These are phyloP conservation scores for Tetrapisispora arboricola DNA, from an alignment of 805 yeast genomes.

Conservation along the genomic window DNA sequence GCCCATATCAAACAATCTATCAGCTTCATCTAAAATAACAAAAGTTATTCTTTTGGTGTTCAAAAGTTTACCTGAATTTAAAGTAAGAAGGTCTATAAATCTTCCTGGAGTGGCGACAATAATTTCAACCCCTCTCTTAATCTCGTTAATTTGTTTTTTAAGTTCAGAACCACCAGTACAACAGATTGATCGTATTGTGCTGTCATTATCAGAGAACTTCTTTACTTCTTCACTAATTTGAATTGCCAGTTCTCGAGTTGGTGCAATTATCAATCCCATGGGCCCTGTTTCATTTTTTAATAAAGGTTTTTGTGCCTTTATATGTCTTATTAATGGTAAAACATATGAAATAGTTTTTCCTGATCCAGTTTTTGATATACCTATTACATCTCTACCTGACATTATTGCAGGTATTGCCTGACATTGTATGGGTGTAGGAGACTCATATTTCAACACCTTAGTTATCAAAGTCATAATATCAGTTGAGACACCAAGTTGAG, in stretches of 20 bases:
- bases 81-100: constrained; percentile 75
- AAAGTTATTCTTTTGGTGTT: constrained; percentile 62
- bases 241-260: constrained; percentile 84
- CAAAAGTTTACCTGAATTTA: constrained; percentile 65
- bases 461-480: constrained; percentile 43
- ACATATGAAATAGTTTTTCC: constrained; percentile 90
- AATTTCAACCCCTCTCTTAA: constrained; percentile 69
- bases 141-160: constrained; percentile 66
- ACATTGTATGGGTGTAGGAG: constrained; percentile 82
- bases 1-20: constrained; percentile 92
- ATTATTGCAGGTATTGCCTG: constrained; percentile 86
- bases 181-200: constrained; percentile 40
- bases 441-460: constrained; percentile 39
- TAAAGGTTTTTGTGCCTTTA: constrained; percentile 57
- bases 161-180: constrained; percentile 89
- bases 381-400: constrained; percentile 84
- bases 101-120: constrained; percentile 94
- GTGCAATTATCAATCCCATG: constrained; percentile 68
- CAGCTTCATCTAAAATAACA: constrained; percentile 92
- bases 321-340: constrained; percentile 75
- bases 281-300: constrained; percentile 54
- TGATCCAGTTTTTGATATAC: constrained; percentile 93
- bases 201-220: constrained; percentile 34
- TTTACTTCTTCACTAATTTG: constrained; percentile 66
- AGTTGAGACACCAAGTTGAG: constrained; percentile 68